Evolutionary conservation across 2,329 filamentous ascomycete genomes (phyloP), one percentile per base, ranked within the genome.

Genomic region (Venturia aucupariae): DNA sequence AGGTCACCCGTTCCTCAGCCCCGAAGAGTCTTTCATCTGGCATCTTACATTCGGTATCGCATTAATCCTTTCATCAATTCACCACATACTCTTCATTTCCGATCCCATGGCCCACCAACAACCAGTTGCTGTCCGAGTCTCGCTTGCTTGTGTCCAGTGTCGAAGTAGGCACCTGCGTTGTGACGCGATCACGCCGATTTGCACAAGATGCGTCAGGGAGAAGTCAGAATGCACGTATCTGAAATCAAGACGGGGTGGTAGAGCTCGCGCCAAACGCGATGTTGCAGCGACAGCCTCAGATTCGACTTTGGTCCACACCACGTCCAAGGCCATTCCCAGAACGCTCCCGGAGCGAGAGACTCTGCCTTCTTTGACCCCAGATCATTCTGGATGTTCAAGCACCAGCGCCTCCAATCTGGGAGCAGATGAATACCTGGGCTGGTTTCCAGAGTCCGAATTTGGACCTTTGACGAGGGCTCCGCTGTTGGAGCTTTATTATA

Each of bases 401-500:
- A 59, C 27, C 54, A 59, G 54, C 19, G 44, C 19, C 22, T 59
- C 54, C 7, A 59, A 38, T 38, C 6, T 59, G 35, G 54, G 54
- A 5, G 24, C 13, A 38, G 54, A 59, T 38, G 54, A 59, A 19
- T 38, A 59, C 15, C 13, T 59, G 17, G 44, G 44, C 44, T 48
- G 44, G 44, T 48, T 48, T 48, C 44, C 44, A n/a, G 27, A 59
- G 13, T 32, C 27, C 19, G 27, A 19, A 11, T 59, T 15, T 32
- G 27, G 27, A 32, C 17, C 54, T 1, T 19, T 22, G 13, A 59
- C 27, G 4, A 32, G 35, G 19, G 59, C 27, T 17, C 59, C 17
- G 24, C 19, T 61, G 15, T n/a, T 61, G 35, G 77, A 81, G 69
- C 76, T 82, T 46, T 86, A 80, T 72, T 86, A 85, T 68, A 77